These are phyloP conservation scores for Leccinum subtestaceum DNA, from an alignment of 768 basidiomycete genomes.

Conservation along the genomic window DNA sequence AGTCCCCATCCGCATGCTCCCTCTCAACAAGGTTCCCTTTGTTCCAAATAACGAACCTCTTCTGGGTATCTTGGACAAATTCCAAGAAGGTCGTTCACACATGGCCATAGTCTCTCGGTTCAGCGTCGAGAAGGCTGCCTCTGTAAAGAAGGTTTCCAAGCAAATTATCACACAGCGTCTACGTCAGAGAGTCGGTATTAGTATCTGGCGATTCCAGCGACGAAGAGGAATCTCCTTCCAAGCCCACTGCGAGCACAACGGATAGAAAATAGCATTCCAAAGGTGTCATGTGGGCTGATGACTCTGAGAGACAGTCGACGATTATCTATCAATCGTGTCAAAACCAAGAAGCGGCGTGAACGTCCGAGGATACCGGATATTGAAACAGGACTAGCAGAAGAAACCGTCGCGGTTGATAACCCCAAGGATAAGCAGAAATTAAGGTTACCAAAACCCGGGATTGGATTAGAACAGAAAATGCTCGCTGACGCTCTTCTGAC, in stretches of 20 bases:
- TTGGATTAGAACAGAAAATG: constrained; percentile 73
- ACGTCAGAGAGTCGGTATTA: constrained; percentile 70
- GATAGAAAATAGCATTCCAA: constrained; percentile 24
- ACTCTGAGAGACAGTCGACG: constrained; percentile 32
- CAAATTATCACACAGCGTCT: constrained; percentile 76
- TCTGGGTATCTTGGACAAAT: constrained; percentile 80
- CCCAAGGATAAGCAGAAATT: constrained; percentile 26
- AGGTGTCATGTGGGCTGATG: constrained; percentile 33
- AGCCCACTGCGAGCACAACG: constrained; percentile 15
- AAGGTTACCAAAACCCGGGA: constrained; percentile 33
- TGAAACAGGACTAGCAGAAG: constrained; percentile 22
- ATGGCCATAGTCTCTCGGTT: constrained; percentile 88
- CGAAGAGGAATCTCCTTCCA: constrained; percentile 33
- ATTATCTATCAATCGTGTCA: constrained; percentile 18
- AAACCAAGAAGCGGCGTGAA: constrained; percentile 12
- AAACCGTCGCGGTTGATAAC: constrained; percentile 12
- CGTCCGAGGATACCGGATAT: constrained; percentile 18
- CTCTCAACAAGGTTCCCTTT: constrained; percentile 81
- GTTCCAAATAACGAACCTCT: constrained; percentile 86
- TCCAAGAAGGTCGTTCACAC: constrained; percentile 88
- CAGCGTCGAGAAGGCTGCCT: constrained; percentile 69
- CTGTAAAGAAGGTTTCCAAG: constrained; percentile 82
- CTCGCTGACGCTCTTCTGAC: constrained; percentile 84
- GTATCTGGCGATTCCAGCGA: constrained; percentile 50
- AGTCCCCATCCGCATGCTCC: constrained; percentile 76